phyloP scores from a whole-genome alignment of 257 asterid species.

The Fraxinus excelsior region DNA sequence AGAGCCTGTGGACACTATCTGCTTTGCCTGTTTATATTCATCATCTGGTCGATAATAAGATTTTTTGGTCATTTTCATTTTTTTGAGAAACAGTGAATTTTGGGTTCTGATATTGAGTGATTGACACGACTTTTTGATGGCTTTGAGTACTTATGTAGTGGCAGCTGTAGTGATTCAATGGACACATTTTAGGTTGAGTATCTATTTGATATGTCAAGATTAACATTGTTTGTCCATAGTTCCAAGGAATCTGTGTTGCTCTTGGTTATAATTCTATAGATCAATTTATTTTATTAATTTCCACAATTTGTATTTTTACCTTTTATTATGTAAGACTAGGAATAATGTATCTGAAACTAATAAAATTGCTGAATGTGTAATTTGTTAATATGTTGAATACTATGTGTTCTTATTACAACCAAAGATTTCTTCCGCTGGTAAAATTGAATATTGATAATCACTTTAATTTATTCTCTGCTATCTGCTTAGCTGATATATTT shows the following conservation, averaged over 20 bases:
- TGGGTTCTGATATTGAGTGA: neutral
- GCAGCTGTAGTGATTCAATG: neutral
- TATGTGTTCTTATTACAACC: neutral
- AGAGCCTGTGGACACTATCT: neutral
- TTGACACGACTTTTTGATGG: neutral
- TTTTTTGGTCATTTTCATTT: neutral
- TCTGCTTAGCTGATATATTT: constrained; percentile 7
- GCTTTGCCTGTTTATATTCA: neutral
- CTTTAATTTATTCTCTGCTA: constrained; percentile 9
- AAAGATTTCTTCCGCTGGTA: neutral
- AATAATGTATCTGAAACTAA: neutral
- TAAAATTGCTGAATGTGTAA: neutral
- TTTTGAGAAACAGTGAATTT: neutral
- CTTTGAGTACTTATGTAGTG: neutral
- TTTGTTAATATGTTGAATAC: neutral
- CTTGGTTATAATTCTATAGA: neutral
- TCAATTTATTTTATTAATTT: neutral
- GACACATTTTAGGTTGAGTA: neutral
- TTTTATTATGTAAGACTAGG: neutral
- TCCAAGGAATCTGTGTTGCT: neutral
- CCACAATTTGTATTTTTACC: neutral
- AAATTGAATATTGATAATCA: neutral
- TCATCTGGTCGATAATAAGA: neutral
- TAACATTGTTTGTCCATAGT: neutral
- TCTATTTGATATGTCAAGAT: constrained; percentile 8